Base-by-base conservation (phyloP, 73 alveolate species). In the Halteria grandinella region DNA sequence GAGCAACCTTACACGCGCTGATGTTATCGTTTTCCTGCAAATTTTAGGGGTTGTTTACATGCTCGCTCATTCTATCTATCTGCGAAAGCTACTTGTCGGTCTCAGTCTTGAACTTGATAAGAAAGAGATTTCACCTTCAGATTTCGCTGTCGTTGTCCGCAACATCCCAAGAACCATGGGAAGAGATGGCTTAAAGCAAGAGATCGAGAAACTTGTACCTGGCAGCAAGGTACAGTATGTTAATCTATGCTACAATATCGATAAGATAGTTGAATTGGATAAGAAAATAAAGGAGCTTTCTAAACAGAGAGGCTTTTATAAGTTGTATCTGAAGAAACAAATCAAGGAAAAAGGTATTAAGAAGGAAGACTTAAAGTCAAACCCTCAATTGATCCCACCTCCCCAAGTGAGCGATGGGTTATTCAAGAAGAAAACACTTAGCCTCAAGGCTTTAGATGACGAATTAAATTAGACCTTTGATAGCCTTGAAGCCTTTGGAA, bases 121-220 rank as follows among this genome's bases (percentile, higher is more conserved):
- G 14, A 69, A 48, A 21, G 51, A 1, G 6, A 14, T 66, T 3
- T 25, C 81, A 36, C 64, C 64, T 45, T 66, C 81, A 6, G 81
- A 66, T 32, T 66, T 66, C 39, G 7, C 27, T 15, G 7, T 47
- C 27, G 15, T 47, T 5, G 58, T 20, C 58, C 4, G 5, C 28
- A 47, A 47, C 24, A 7, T 47, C 15, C 15, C 15, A 14, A 14
- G 58, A 47, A 47, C 6, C 24, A 7, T 15, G 58, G 15, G 11
- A 15, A 47, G 11, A 5, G 31, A 6, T 47, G 27, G 4, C 33
- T 23, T 7, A 47, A 47, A 15, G 58, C 24, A 15, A 20, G 5
- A 5, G 28, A 47, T 5, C 27, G 21, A 15, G 31, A 24, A 66
- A 66, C 14, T 62, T n/a, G n/a, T n/a, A n/a, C n/a, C 36, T 23